Evolutionary conservation across 2,329 filamentous ascomycete species (phyloP).

Genomic region (Mollisiaceae sp.): DNA sequence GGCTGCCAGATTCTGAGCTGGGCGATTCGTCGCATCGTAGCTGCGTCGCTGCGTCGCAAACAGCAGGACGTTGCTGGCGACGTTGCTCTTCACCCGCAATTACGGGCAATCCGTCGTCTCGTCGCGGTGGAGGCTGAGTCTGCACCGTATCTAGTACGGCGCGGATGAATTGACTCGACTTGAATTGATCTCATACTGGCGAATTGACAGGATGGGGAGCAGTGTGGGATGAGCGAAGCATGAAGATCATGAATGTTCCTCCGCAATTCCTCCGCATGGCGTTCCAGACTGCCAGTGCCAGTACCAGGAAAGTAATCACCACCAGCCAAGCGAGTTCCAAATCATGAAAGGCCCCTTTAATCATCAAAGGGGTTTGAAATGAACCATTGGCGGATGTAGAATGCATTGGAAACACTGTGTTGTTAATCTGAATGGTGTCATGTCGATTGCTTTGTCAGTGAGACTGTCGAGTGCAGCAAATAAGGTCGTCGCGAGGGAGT

Average conservation of each 20-base stretch:
- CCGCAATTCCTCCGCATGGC: not conserved
- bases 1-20: conserved; percentile 27
- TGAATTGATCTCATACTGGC: not conserved
- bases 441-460: conserved; percentile 27
- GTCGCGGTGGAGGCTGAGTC: conserved; percentile 28
- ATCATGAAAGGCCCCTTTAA: conserved; percentile 13
- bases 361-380: conserved; percentile 14
- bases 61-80: not conserved
- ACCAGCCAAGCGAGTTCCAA: conserved; percentile 9
- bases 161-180: conserved; percentile 15
- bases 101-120: conserved; percentile 17
- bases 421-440: conserved; percentile 27
- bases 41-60: conserved; percentile 7
- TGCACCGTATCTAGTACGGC: conserved; percentile 12
- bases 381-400: conserved; percentile 9
- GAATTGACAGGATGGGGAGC: not conserved
- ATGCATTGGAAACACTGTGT: conserved; percentile 22
- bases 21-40: conserved; percentile 18
- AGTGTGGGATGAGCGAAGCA: conserved; percentile 5
- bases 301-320: conserved; percentile 3
- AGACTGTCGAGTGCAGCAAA: conserved; percentile 14
- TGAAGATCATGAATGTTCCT: not conserved
- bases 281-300: conserved; percentile 8
- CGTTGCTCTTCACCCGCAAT: conserved; percentile 4
- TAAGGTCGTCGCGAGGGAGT: conserved; percentile 13